Conservation (phyloP, 352 stramenopile genomes). For the Pythium sukuiense region DNA sequence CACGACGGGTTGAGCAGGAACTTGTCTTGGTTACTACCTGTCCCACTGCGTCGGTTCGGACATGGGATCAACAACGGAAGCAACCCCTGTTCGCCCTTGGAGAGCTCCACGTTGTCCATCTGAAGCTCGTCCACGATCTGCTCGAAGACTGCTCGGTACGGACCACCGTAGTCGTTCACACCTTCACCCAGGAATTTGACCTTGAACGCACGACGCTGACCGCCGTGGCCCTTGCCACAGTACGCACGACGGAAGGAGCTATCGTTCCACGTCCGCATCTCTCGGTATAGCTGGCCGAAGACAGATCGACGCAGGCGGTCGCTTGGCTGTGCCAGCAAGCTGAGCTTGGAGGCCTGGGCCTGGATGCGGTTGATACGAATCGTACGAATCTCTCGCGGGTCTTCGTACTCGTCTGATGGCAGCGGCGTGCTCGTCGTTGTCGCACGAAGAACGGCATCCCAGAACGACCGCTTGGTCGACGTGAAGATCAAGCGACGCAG, state of each 20-base stretch:
- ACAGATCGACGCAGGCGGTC: conserved; percentile 92
- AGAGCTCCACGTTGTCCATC: conserved; percentile 86
- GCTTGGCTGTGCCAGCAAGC: conserved; percentile 81
- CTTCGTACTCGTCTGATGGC: conserved; percentile 98
- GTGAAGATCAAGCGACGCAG: conserved; percentile 87
- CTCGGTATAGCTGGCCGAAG: conserved; percentile 97
- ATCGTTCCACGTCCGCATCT: conserved; percentile 95
- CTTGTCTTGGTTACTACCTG: conserved; percentile 91
- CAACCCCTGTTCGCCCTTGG: conserved; percentile 84
- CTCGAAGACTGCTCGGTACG: conserved; percentile 97
- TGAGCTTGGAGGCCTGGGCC: conserved; percentile 86
- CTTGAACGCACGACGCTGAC: conserved; percentile 98
- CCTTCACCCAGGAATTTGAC: conserved; percentile 99
- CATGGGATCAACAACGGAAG: conserved; percentile 88
- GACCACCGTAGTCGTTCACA: conserved; percentile 98
- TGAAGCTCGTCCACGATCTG: conserved; percentile 95
- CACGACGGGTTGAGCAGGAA: conserved; percentile 89
- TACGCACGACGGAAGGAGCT: conserved; percentile 95
- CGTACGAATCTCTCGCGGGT: conserved; percentile 96
- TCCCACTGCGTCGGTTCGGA: conserved; percentile 83
- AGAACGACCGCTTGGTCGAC: conserved; percentile 93
- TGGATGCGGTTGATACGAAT: conserved; percentile 98
- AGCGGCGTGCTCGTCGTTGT: conserved; percentile 97
- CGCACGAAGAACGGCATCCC: conserved; percentile 91
- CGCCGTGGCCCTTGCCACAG: conserved; percentile 96